Evolutionary conservation across 257 asterid genomes (phyloP), one percentile per base, ranked within the genome.

Genomic region (Solanum gracilifrons): DNA sequence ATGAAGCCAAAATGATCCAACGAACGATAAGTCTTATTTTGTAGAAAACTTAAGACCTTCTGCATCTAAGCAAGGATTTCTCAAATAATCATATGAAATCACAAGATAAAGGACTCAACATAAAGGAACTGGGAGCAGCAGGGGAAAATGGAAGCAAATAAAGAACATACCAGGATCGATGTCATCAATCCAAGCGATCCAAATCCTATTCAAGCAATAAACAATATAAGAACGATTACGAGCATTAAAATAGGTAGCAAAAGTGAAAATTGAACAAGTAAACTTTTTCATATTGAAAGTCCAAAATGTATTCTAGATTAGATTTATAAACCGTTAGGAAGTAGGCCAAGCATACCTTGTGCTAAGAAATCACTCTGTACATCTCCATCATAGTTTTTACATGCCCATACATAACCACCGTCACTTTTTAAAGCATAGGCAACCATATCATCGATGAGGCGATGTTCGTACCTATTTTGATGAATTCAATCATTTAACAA

Each of bases 101-200:
- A 82, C 1, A 9, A 48, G 31, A 32, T 20, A 48, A 80, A 0
- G 0, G 27, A 48, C 25, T 31, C 9, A 11, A 48, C 33, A 31
- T 20, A 82, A 82, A 48, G 43, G 31, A 31, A 48, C 69, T 48
- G 7, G 7, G 2, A 72, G 13, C 18, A 8, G 29, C n/a, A 29
- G 7, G 20, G 31, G 15, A 18, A 82, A 48, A 23, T 31, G 20
- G 69, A 82, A 31, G 21, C 29, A 80, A 31, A 87, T 89, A 36
- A 41, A 21, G 23, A 75, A 86, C 95, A 77, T 92, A 97, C 99
- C 97, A 97, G 90, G 88, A 96, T 98, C 1, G 99, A 97, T 69
- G 99, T 96, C 99, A 97, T 97, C 93, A 97, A 90, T 73, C 99
- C 99, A 90, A 97, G 99, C 48, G 99, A 97, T 91, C 99, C 99